Base-by-base conservation (phyloP, 768 basidiomycete species). In the Trametes cingulata region DNA sequence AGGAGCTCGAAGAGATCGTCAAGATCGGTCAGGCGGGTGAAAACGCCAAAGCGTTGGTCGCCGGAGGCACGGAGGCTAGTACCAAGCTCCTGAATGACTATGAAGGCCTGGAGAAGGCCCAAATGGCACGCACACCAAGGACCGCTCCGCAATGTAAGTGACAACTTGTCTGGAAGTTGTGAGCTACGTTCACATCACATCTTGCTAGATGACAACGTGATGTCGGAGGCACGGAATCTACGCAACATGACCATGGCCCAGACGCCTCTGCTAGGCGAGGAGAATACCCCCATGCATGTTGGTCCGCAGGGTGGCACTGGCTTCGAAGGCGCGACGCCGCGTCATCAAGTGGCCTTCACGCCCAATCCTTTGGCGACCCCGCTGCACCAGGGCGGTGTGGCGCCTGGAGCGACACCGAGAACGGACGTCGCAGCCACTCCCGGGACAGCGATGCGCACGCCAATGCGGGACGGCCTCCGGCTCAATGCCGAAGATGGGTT, bases 351-450 rank as follows among this genome's bases (percentile, higher is more conserved):
- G 27, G 83, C 92, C 0, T 94, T 95, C 63, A 99, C 97, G 0
- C 97, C 97, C 3, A 99, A 98, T 76, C 97, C 96, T 5, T 85
- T 98, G 10, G 91, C 91, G 15, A 97, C 96, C 0, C 95, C 94
- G 6, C 68, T 86, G 64, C 85, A 82, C 33, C 74, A 73, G 7
- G 82, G 78, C 10, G 72, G 72, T 13, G 60, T 67, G 4, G 80
- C 81, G 52, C 67, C 73, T 15, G 69, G 70, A 5, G 76, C 70
- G 2, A 76, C 75, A 1, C 76, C 76, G 0, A 58, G 69, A 12
- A 58, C 62, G 14, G 71, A 69, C 25, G 61, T 62, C 13, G 66
- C 67, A 25, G 74, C 74, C 12, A 61, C 70, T 2, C 75, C 81
- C 17, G 78, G 85, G 20, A 83, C 85, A 0, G 97, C 96, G 0